phyloP scores from a whole-genome alignment of 441 rosid species.

The Pelargonium myrrhifolium region DNA sequence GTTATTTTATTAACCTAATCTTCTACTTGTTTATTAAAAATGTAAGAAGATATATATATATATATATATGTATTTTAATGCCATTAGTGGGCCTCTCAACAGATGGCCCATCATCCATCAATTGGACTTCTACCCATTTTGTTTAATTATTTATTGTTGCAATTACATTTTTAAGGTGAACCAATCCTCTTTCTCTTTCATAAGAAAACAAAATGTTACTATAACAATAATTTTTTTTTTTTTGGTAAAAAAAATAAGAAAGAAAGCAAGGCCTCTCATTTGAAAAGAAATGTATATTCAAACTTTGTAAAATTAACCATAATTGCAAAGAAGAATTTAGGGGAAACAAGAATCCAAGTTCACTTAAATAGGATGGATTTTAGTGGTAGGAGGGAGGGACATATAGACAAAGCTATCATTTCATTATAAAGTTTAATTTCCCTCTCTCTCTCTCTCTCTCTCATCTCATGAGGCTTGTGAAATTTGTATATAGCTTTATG shows the following conservation, averaged over 20 bases:
- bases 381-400: conserved; percentile 12
- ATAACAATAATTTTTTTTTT: too few relatives aligned
- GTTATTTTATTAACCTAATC: not conserved
- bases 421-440: conserved; percentile 19
- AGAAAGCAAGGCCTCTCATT: too few relatives aligned
- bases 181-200: not conserved
- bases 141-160: too few relatives aligned
- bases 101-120: not conserved
- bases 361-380: conserved; percentile 22
- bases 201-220: conserved; percentile 6
- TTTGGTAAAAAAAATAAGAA: too few relatives aligned
- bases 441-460: too few relatives aligned
- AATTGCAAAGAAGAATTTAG: not conserved
- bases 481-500: conserved; percentile 36
- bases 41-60: not conserved
- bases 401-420: conserved; percentile 28
- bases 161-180: not conserved
- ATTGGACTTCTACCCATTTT: not conserved
- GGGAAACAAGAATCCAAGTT: conserved; percentile 22
- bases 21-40: not conserved
- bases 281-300: too few relatives aligned
- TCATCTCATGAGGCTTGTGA: not conserved
- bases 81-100: not conserved
- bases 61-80: too few relatives aligned
- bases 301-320: too few relatives aligned